phyloP scores from a whole-genome alignment of 2,329 filamentous ascomycete genomes.

The Trichoderma aggressivum region DNA sequence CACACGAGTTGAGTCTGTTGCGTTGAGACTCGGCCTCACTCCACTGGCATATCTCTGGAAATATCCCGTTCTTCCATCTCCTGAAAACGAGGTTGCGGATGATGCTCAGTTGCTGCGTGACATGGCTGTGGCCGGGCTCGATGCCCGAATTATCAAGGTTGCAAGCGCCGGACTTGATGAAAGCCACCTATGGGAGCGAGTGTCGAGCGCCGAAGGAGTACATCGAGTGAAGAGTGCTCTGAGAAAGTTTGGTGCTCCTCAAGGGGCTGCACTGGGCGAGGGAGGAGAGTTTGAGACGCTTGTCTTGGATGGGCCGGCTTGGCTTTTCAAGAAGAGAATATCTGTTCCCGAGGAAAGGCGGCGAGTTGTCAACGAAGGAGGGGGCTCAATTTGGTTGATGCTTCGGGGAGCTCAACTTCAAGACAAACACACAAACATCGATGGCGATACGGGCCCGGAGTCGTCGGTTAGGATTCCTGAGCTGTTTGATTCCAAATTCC shows the following conservation, averaged over 20 bases:
- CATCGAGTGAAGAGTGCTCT: conserved; percentile 51
- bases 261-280: conserved; percentile 79
- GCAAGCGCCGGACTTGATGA: conserved; percentile 86
- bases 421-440: conserved; percentile 34
- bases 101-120: conserved; percentile 67
- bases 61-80: conserved; percentile 68
- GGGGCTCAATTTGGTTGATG: conserved; percentile 71
- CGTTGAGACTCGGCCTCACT: conserved; percentile 73
- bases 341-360: conserved; percentile 54
- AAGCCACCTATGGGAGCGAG: conserved; percentile 74
- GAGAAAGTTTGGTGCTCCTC: conserved; percentile 62
- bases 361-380: conserved; percentile 61
- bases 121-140: conserved; percentile 73
- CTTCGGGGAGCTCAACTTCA: conserved; percentile 56
- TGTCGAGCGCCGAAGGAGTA: conserved; percentile 55
- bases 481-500: conserved; percentile 64
- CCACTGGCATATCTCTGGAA: conserved; percentile 92
- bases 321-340: conserved; percentile 71
- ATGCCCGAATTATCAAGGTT: conserved; percentile 92
- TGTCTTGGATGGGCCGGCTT: conserved; percentile 72
- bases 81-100: conserved; percentile 32
- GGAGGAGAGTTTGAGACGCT: conserved; percentile 96
- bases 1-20: conserved; percentile 90
- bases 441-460: conserved; percentile 16
- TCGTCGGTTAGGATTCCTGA: conserved; percentile 53